Evolutionary conservation across 2,329 filamentous ascomycete genomes (phyloP).

Genomic region (Magnaporthiopsis rhizophila): DNA sequence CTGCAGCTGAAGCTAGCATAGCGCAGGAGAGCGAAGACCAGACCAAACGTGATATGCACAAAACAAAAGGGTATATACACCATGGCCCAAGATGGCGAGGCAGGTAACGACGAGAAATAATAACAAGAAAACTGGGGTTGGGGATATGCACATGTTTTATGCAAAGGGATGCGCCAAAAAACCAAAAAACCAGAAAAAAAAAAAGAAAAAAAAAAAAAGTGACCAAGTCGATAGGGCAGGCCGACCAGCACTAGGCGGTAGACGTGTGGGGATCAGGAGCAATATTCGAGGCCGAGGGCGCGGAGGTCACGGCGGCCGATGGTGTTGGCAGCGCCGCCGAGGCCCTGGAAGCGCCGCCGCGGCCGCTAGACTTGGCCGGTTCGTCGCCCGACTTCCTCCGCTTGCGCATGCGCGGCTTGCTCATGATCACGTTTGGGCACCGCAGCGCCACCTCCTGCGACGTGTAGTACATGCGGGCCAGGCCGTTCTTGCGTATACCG

Average conservation of each 20-base stretch:
- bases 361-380: too few relatives aligned
- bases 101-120: not conserved
- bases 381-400: slow-evolving; percentile 12
- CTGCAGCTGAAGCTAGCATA: too few relatives aligned
- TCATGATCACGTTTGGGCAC: slow-evolving; percentile 24
- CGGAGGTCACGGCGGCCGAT: too few relatives aligned
- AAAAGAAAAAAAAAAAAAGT: too few relatives aligned
- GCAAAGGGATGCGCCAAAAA: too few relatives aligned
- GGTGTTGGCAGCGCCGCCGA: too few relatives aligned
- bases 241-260: not conserved
- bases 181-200: too few relatives aligned
- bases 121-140: not conserved
- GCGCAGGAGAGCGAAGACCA: too few relatives aligned
- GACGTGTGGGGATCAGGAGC: not conserved
- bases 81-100: not conserved
- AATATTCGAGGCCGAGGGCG: not conserved
- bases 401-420: slow-evolving; percentile 26
- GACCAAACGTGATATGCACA: not conserved
- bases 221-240: too few relatives aligned
- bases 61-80: slow-evolving; percentile 1
- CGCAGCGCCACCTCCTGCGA: slow-evolving; percentile 23
- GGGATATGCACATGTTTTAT: not conserved
- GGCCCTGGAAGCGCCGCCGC: too few relatives aligned
- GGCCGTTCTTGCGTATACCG: not conserved
- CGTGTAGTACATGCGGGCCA: not conserved